phyloP scores from a whole-genome alignment of 2,329 filamentous ascomycete species.

The Stachybotrys chlorohalonatus region DNA sequence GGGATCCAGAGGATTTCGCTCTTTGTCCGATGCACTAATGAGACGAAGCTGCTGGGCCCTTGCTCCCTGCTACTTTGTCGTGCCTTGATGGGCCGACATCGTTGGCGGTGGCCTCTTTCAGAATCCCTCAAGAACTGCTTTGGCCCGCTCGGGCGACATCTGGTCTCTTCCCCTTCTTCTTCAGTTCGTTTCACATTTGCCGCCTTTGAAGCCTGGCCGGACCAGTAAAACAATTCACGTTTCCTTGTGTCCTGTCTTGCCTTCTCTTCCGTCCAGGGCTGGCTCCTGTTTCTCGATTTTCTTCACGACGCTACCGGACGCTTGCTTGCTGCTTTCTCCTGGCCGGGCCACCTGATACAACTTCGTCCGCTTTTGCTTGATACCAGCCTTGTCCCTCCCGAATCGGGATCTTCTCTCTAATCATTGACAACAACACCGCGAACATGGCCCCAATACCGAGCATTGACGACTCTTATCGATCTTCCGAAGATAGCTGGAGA shows the following conservation, averaged over 20 bases:
- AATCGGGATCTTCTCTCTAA: background rate
- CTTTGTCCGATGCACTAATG: background rate
- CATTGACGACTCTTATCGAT: conserved; percentile 11
- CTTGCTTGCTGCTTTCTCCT: conserved; percentile 1
- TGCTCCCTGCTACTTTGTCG: background rate
- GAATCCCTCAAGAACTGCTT: background rate
- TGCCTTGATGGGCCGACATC: background rate
- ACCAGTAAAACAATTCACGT: background rate
- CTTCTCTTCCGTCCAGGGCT: background rate
- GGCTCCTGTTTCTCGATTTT: background rate
- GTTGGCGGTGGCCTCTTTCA: background rate
- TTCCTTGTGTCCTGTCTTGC: background rate
- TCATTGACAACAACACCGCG: background rate
- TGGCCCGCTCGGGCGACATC: background rate
- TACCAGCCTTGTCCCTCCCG: background rate
- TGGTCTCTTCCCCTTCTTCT: background rate
- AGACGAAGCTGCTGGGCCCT: background rate
- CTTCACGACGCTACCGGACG: background rate
- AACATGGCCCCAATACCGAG: conserved; percentile 15
- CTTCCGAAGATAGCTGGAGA: background rate
- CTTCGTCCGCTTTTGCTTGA: background rate
- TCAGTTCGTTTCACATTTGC: background rate
- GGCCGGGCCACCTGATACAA: background rate
- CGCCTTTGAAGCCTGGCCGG: background rate
- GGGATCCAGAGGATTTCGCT: background rate